phyloP scores from a whole-genome alignment of 1,284 basidiomycete species.

The Microbotryum violaceum region DNA sequence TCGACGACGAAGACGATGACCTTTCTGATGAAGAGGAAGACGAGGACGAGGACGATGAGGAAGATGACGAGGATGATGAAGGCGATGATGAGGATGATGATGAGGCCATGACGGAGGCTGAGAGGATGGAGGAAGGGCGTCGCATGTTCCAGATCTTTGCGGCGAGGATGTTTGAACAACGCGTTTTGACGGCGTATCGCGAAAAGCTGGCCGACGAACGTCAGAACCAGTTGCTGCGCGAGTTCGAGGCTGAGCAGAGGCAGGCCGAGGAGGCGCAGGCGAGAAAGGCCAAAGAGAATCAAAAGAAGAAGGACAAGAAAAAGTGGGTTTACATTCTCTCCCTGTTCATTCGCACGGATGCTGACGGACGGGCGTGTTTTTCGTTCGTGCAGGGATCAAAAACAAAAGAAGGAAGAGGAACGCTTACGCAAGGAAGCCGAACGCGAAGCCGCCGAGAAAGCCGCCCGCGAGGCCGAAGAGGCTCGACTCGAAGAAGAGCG shows the following conservation, averaged over 20 bases:
- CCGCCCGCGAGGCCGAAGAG: slow-evolving; percentile 57
- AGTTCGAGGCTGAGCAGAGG: slow-evolving; percentile 83
- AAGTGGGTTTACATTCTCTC: slow-evolving; percentile 48
- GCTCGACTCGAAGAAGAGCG: slow-evolving; percentile 39
- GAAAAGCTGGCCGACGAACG: slow-evolving; percentile 77
- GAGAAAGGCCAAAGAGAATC: slow-evolving; percentile 90
- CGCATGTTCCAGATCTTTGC: slow-evolving; percentile 99
- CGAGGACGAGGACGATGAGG: slow-evolving; percentile 50
- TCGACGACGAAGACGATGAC: slow-evolving; percentile 53
- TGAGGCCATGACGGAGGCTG: slow-evolving; percentile 48
- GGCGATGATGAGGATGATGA: slow-evolving; percentile 39
- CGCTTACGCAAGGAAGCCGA: slow-evolving; percentile 68
- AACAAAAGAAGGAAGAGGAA: slow-evolving; percentile 85
- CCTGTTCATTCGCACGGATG: not conserved
- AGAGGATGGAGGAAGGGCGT: slow-evolving; percentile 97
- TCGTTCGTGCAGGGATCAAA: slow-evolving; percentile 60
- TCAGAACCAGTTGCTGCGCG: slow-evolving; percentile 74
- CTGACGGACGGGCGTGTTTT: slow-evolving; percentile 1
- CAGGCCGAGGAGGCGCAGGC: slow-evolving; percentile 72
- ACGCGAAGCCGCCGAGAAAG: slow-evolving; percentile 66
- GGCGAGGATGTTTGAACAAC: slow-evolving; percentile 98
- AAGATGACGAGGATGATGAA: slow-evolving; percentile 49
- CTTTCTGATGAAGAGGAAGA: slow-evolving; percentile 51
- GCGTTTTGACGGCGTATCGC: slow-evolving; percentile 84
- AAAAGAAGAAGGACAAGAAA: slow-evolving; percentile 99